phyloP scores from a whole-genome alignment of 441 rosid genomes.

The Syzygium malaccense region DNA sequence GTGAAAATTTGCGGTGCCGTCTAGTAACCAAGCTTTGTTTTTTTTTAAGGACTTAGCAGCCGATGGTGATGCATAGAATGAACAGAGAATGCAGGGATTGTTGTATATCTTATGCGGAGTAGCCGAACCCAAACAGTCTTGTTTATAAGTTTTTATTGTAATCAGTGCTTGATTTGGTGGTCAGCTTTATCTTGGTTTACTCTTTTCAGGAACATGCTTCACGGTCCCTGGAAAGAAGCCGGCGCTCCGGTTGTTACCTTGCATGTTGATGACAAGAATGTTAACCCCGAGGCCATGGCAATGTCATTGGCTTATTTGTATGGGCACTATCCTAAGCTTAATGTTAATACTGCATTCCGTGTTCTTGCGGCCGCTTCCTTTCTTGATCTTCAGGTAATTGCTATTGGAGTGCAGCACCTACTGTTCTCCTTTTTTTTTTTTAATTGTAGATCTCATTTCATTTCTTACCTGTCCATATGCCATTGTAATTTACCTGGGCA shows the following conservation, averaged over 20 bases:
- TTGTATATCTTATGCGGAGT: neutral
- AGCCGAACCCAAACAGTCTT: neutral
- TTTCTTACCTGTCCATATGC: neutral
- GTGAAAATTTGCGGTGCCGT: neutral
- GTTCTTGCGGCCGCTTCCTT: conserved; percentile 94
- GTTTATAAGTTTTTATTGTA: neutral
- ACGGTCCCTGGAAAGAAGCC: conserved; percentile 98
- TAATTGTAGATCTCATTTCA: neutral
- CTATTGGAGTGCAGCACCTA: neutral
- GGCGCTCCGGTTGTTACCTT: conserved; percentile 64
- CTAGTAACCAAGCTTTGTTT: neutral
- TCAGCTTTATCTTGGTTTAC: neutral
- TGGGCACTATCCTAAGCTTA: conserved; percentile 85
- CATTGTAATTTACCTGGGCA: neutral
- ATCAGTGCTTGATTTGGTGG: neutral
- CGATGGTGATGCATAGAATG: neutral
- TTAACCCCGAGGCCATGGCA: conserved; percentile 72
- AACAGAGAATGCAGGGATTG: neutral
- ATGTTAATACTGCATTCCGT: conserved; percentile 85
- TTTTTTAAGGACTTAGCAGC: neutral
- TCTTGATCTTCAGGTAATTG: conserved; percentile 89
- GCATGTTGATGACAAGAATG: conserved; percentile 89
- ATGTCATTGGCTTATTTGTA: conserved; percentile 81
- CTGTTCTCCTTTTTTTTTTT: neutral
- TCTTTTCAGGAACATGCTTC: conserved; percentile 72